phyloP scores from a whole-genome alignment of 169 alveolate genomes.

The Toxoplasma gondii region DNA sequence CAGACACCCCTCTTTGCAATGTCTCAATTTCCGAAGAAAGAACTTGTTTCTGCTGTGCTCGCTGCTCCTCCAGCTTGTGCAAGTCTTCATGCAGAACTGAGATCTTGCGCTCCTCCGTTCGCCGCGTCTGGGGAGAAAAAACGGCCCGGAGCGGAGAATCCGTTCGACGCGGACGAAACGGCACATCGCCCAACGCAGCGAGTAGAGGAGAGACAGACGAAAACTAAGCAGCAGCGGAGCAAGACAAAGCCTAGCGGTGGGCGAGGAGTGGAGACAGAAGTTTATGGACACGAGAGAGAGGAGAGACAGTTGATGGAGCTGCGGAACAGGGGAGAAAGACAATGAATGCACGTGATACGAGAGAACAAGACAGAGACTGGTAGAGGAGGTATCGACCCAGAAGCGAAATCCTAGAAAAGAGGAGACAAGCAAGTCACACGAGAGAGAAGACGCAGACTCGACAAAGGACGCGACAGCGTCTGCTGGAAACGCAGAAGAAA shows the following conservation, averaged over 20 bases:
- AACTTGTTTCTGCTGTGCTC: not conserved
- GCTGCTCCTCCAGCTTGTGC: not conserved
- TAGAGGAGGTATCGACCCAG: not conserved
- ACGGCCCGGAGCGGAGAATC: not conserved
- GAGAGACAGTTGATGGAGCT: not conserved
- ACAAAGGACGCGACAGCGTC: too few relatives aligned
- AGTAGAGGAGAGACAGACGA: not conserved
- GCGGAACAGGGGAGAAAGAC: not conserved
- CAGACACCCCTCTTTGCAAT: not conserved
- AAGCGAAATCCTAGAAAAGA: not conserved
- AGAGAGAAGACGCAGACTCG: not conserved
- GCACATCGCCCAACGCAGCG: not conserved
- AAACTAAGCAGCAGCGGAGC: not conserved
- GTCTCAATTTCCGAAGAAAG: not conserved
- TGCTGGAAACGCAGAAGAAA: too few relatives aligned
- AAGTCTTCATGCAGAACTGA: not conserved
- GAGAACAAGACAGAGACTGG: not conserved
- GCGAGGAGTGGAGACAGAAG: too few relatives aligned
- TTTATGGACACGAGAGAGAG: not conserved
- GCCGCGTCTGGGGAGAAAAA: not conserved
- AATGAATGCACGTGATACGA: not conserved
- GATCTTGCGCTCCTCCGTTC: constrained; percentile 17
- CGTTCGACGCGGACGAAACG: not conserved
- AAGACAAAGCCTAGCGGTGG: not conserved
- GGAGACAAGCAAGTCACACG: not conserved